These are phyloP conservation scores for Heterobasidion irregulare DNA, from an alignment of 1,284 basidiomycete genomes.

Conservation along the genomic window DNA sequence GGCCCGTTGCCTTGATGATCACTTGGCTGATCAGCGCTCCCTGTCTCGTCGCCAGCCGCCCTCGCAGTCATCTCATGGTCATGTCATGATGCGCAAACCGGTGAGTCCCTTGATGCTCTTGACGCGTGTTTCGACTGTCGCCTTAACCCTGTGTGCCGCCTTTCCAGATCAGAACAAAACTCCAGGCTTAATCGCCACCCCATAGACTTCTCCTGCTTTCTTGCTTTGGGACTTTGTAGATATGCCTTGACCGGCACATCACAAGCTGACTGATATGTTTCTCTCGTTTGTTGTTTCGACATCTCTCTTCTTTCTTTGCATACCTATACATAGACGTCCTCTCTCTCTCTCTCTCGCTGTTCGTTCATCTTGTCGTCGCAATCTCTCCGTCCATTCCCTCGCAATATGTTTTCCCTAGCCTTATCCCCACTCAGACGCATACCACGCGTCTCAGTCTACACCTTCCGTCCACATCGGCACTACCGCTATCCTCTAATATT, in stretches of 20 bases:
- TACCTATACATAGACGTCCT: constrained; percentile 1
- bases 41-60: constrained; percentile 15
- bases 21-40: constrained; percentile 2
- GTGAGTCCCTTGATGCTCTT: constrained; percentile 16
- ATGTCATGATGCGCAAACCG: constrained; percentile 28
- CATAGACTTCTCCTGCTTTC: background rate
- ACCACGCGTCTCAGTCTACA: too few species aligned
- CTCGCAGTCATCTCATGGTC: constrained; percentile 16
- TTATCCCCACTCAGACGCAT: too few species aligned
- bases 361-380: constrained; percentile 10
- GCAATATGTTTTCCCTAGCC: too few species aligned
- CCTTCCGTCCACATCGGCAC: too few species aligned
- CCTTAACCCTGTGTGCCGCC: background rate
- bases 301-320: constrained; percentile 4
- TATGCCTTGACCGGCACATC: constrained; percentile 1
- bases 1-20: background rate
- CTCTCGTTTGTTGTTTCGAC: constrained; percentile 5
- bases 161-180: constrained; percentile 12
- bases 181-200: constrained; percentile 8
- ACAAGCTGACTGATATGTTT: constrained; percentile 7
- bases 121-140: background rate
- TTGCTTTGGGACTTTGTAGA: constrained; percentile 10
- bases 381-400: constrained; percentile 1
- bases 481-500: too few species aligned
- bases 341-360: constrained; percentile 3